Conservation (phyloP, 140 eudicot species). For the Anethum foeniculum region DNA sequence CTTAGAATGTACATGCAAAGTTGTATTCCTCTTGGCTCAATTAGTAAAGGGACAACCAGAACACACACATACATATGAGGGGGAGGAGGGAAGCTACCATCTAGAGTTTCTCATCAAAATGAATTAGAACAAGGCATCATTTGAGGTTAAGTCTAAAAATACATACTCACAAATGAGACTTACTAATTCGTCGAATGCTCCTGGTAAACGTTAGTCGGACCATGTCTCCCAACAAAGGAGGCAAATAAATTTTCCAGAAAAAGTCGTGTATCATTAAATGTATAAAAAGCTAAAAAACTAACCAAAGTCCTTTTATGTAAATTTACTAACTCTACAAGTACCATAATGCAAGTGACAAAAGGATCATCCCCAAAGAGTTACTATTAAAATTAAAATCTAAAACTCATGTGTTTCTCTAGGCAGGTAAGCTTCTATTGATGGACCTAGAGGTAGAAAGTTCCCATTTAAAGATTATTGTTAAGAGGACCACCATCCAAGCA, state of each 20-base stretch:
- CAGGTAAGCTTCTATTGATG: neutral
- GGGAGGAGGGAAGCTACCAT: neutral
- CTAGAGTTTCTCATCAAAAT: neutral
- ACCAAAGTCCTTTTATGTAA: neutral
- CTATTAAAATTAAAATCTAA: neutral
- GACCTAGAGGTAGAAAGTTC: neutral
- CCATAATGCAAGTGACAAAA: neutral
- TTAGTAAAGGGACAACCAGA: neutral
- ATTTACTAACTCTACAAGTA: neutral
- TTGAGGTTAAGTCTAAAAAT: neutral
- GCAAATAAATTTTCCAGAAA: neutral
- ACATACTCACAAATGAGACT: neutral
- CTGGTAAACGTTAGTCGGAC: neutral
- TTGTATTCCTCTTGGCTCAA: neutral
- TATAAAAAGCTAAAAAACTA: neutral
- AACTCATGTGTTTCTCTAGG: neutral
- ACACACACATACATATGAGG: neutral
- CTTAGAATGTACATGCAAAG: neutral
- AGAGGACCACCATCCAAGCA: slow-evolving; percentile 22
- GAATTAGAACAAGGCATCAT: neutral
- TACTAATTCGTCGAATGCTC: neutral
- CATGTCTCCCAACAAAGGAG: neutral
- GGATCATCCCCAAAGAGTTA: neutral
- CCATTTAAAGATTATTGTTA: neutral
- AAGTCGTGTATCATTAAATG: neutral